phyloP scores from a whole-genome alignment of 2,329 filamentous ascomycete genomes.

The Claviceps capensis region DNA sequence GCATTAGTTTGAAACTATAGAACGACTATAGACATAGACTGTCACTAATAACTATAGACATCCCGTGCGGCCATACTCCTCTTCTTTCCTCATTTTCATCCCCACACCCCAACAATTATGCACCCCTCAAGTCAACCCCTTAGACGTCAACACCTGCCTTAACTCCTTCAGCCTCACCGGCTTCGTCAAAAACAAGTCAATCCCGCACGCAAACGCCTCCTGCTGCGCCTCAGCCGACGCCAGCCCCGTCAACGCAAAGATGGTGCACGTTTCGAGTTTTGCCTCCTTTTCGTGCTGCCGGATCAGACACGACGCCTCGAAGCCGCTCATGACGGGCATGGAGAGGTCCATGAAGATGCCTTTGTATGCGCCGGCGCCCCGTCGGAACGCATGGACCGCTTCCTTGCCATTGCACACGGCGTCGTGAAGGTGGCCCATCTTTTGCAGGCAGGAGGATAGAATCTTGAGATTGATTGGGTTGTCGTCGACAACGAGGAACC shows the following conservation, averaged over 20 bases:
- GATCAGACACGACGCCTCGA: slow-evolving; percentile 31
- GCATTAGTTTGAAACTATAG: too few species aligned
- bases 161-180: slow-evolving; percentile 29
- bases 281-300: slow-evolving; percentile 32
- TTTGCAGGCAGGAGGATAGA: slow-evolving; percentile 15
- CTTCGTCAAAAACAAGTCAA: slow-evolving; percentile 39
- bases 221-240: slow-evolving; percentile 31
- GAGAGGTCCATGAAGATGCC: slow-evolving; percentile 30
- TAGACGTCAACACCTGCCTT: neutral
- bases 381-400: slow-evolving; percentile 13
- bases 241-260: slow-evolving; percentile 37
- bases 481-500: slow-evolving; percentile 21
- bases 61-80: too few species aligned
- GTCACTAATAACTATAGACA: too few species aligned
- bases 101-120: too few species aligned
- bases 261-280: slow-evolving; percentile 25
- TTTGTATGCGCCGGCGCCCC: slow-evolving; percentile 7
- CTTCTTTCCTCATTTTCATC: too few species aligned
- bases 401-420: slow-evolving; percentile 16
- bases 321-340: slow-evolving; percentile 39
- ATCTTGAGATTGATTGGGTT: slow-evolving; percentile 23
- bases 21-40: too few species aligned
- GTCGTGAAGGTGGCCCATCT: slow-evolving; percentile 11
- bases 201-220: slow-evolving; percentile 35
- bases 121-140: neutral